Base-by-base conservation (phyloP, 2,329 filamentous ascomycete genomes). In the Biscogniauxia marginata region DNA sequence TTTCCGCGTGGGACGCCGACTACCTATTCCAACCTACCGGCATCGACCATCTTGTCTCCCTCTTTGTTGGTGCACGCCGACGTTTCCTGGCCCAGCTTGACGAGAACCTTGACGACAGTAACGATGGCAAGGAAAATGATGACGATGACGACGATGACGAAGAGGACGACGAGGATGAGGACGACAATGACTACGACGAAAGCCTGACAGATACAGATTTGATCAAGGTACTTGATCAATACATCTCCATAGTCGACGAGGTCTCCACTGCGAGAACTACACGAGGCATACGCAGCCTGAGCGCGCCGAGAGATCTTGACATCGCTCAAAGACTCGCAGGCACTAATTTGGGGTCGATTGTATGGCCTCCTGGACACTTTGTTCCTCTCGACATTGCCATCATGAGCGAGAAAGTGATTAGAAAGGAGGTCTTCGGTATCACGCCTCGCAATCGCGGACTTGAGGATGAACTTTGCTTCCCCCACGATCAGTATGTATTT, bases 281-380 rank as follows among this genome's bases (percentile, higher is more conserved):
- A 4, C 39, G 58, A 21, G 20, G 24, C 5, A 3, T 22, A 7
- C 49, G 19, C 22, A 23, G 34, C 49, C 39, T 60, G 5, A 52
- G 39, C 2, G 20, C 51, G 2, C 54, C 57, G 4, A 22, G 18
- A 8, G 13, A 6, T 11, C 9, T 25, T 20, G 21, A 24, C 49
- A 34, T 25, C 9, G n/a, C 45, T 23, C 16, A 11, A 21, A 23
- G 8, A 48, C 19, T 20, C 19, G 22, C 7, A 11, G 19, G 46
- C 19, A 34, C 39, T 2, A 20, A 9, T 2, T 48, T 49, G 1
- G n/a, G 3, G 0, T 8, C 13, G 11, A 18, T 22, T 18, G 9
- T 46, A 8, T 65, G 63, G 63, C 63, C 62, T 2, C 56, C 59
- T 1, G n/a, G 18, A 2, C 48, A 58, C 45, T 58, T 60, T 50